Base-by-base conservation (phyloP, 106 monocot genomes). In the Apostasia ramifera region DNA sequence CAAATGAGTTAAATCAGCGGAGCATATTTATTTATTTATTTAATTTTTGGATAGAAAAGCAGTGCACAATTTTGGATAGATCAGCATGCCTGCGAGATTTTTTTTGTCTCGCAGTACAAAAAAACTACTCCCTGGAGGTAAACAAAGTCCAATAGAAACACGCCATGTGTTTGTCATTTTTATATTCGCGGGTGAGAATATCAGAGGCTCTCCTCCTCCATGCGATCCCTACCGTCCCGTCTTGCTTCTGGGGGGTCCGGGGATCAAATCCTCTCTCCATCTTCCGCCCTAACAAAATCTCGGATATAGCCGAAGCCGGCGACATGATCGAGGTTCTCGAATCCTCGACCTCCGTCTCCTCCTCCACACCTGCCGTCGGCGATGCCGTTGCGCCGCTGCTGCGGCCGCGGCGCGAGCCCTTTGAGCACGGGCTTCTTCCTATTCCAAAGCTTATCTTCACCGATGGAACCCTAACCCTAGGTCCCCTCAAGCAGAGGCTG, bases 381-480 rank as follows among this genome's bases (percentile, higher is more conserved):
- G 47, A 48, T 37, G 6, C 37, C 37, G 26, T 48, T 15, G 47
- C 65, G 1, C 39, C 72, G 51, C 65, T 87, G 39, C 72, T 92
- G 74, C 87, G 82, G 11, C 90, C 98, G 13, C 87, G 93, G 40
- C 78, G 98, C 5, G 93, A 87, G 76, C 75, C 80, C 1, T 98
- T 98, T 72, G 98, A 98, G 81, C 75, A 98, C 71, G 98, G 98
- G 9, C 92, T 98, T 49, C 87, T 98, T 55, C 98, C 98, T 12
- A 81, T 98, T 61, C 87, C 98, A 10, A 98, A 93, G 74, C 83
- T 98, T 71, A 79, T 92, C 50, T 85, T 90, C 73, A 41, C 85
- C 56, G 89, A 93, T 59, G 94, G 84, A 57, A 73, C 80, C 83
- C 78, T 72, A 58, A 86, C 84, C 64, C 85, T 97, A 2, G 57